Evolutionary conservation across 345 rosid species (phyloP).

Genomic region (Garcia nutans): DNA sequence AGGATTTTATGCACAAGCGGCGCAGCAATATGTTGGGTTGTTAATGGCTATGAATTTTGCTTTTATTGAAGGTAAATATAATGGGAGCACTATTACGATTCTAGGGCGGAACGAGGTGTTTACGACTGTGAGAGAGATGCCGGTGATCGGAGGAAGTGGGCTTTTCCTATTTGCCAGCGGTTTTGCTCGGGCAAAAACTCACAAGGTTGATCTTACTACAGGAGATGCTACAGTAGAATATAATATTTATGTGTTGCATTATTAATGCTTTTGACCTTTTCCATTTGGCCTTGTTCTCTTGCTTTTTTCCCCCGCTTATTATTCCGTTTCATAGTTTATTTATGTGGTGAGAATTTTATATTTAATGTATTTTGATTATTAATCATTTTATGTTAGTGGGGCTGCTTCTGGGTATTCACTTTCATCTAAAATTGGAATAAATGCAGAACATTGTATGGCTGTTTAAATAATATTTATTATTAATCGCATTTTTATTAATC

Average conservation of each 20-base stretch:
- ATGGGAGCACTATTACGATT: slow-evolving; percentile 62
- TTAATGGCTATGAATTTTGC: slow-evolving; percentile 71
- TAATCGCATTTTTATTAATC: too few relatives aligned
- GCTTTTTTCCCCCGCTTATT: too few relatives aligned
- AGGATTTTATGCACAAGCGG: slow-evolving; percentile 60
- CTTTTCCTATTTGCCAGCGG: slow-evolving; percentile 76
- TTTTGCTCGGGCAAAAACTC: slow-evolving; percentile 55
- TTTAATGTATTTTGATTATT: too few relatives aligned
- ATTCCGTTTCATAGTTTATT: too few relatives aligned
- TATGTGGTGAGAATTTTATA: too few relatives aligned
- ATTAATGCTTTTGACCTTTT: slow-evolving; percentile 3
- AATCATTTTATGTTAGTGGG: too few relatives aligned
- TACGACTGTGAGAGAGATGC: slow-evolving; percentile 64
- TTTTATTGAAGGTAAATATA: slow-evolving; percentile 63
- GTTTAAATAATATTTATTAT: too few relatives aligned
- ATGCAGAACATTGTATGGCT: too few relatives aligned
- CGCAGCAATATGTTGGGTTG: slow-evolving; percentile 53
- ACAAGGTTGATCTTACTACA: slow-evolving; percentile 22
- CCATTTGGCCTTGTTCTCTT: too few relatives aligned
- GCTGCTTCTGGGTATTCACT: too few relatives aligned
- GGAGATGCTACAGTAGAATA: slow-evolving; percentile 23
- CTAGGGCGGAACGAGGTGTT: slow-evolving; percentile 62
- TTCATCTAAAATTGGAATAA: too few relatives aligned
- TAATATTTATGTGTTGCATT: slow-evolving; percentile 14
- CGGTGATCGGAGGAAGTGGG: slow-evolving; percentile 75